Evolutionary conservation across 768 basidiomycete genomes (phyloP), one percentile per base, ranked within the genome.

Genomic region (Trametes punicea): DNA sequence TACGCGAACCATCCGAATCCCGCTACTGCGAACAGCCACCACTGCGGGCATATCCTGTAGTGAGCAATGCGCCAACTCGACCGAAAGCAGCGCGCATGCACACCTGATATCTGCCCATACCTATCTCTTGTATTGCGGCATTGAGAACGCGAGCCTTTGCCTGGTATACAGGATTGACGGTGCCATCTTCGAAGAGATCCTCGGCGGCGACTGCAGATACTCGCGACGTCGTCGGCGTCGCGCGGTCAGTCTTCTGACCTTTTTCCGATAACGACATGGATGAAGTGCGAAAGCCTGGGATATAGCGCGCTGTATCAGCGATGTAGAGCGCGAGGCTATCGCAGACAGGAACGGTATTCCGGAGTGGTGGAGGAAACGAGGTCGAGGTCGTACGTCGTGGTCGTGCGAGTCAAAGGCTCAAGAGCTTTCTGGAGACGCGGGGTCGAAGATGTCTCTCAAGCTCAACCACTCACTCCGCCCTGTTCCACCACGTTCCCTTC

Each of bases 1-100:
- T 67, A 87, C 85, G 84, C 81, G 56, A 88, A 77, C 86, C 85
- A 88, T 48, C 87, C 87, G 69, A 89, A 87, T 2, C 85, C 87
- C 16, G 85, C 78, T 26, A 87, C 83, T 48, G 81, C 52, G 66
- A 89, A 88, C 31, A 89, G 66, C 55, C 73, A 71, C 74, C 82
- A 85, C 84, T 87, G 46, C 59, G 29, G 9, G 23, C n/a, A 11
- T 27, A 20, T 11, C 40, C 13, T 30, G 15, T 4, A 16, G 41
- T 9, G 23, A 29, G 23, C 27, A 23, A 34, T 46, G 29, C 21
- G 29, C 6, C 11, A 25, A 15, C 2, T 15, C 13, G 18, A 11
- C 30, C n/a, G n/a, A 11, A 13, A 9, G 2, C 6, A 26, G 13
- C 18, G 11, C 9, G n/a, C n/a, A 18, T n/a, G 26, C 51, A 16